Conservation (phyloP, 2,329 filamentous ascomycete species). For the Pestalotiopsis sp. region DNA sequence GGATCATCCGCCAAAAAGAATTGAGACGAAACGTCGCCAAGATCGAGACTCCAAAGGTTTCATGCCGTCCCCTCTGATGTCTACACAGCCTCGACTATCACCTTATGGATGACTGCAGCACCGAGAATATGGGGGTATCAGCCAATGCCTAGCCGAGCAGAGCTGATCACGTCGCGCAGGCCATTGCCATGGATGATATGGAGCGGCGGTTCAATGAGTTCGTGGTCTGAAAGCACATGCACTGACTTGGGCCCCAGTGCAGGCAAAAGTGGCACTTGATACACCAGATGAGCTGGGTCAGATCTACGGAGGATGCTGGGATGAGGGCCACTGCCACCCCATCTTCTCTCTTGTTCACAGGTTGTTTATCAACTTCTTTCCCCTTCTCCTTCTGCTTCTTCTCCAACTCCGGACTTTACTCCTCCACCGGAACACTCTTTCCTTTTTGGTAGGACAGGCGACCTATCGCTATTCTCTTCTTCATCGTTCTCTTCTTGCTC, state of each 20-base stretch:
- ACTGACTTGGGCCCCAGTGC: neutral
- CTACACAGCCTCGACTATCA: slow-evolving; percentile 21
- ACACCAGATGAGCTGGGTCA: neutral
- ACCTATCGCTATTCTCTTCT: slow-evolving; percentile 10
- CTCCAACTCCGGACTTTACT: slow-evolving; percentile 19
- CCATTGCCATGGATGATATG: neutral
- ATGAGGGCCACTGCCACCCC: neutral
- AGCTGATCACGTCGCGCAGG: neutral
- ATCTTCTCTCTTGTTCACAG: slow-evolving; percentile 1
- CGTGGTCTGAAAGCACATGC: neutral
- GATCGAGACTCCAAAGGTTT: slow-evolving; percentile 27
- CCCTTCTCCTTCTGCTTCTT: slow-evolving; percentile 15
- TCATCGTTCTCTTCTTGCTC: slow-evolving; percentile 24
- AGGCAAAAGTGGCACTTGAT: neutral
- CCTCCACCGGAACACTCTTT: slow-evolving; percentile 26
- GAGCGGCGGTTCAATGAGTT: neutral
- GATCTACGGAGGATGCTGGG: neutral
- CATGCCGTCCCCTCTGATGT: slow-evolving; percentile 17
- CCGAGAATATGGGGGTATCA: neutral
- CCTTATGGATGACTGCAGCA: neutral
- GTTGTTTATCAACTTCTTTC: slow-evolving; percentile 12
- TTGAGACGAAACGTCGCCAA: slow-evolving; percentile 25
- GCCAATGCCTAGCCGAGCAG: neutral
- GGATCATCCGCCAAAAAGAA: neutral
- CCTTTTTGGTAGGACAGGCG: slow-evolving; percentile 24